Evolutionary conservation across 2,329 filamentous ascomycete genomes (phyloP), one percentile per base, ranked within the genome.

Genomic region (Orbilia brochopaga): DNA sequence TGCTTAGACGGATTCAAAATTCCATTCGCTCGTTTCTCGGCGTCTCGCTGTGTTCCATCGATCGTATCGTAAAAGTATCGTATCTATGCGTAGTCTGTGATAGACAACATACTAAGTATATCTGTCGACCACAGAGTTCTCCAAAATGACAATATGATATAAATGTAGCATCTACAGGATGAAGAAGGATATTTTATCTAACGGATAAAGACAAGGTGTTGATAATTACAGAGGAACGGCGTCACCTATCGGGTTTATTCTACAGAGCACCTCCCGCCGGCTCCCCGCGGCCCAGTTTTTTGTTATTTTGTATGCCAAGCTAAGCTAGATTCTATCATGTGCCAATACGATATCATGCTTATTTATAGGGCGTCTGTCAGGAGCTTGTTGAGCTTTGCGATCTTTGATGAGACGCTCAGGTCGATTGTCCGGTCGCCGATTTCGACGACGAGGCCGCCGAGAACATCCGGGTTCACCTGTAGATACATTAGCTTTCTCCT

Each of bases 311-410:
- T 44, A 17, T n/a, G 50, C 57, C 57, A 42, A 40, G 21, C 32
- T n/a, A 19, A 48, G 8, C n/a, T 48, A 19, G n/a, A 19, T 4
- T 21, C 15, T 48, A 19, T 48, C 2, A 48, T 19, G 8, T 10
- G n/a, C 44, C 44, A 27, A 44, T n/a, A 40, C 8, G 4, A 11
- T 24, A 15, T 23, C 5, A 27, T 5, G 11, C n/a, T n/a, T n/a
- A 27, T 65, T 90, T 96, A 99, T 90, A 99, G 85, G 82, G 89
- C 86, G 83, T 99, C 94, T 78, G 86, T 92, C 80, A 99, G 90
- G 81, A 96, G 88, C 89, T 97, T 99, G 91, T 99, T 99, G 87
- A 99, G 91, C 88, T 92, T 96, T 81, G 90, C 86, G 82, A 99
- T 89, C 86, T 93, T 95, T 81, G 90, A 85, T 55, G 93, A 93